Evolutionary conservation across 805 yeast species (phyloP), one percentile per base, ranked within the genome.

Genomic region (Teunomyces tritomae): DNA sequence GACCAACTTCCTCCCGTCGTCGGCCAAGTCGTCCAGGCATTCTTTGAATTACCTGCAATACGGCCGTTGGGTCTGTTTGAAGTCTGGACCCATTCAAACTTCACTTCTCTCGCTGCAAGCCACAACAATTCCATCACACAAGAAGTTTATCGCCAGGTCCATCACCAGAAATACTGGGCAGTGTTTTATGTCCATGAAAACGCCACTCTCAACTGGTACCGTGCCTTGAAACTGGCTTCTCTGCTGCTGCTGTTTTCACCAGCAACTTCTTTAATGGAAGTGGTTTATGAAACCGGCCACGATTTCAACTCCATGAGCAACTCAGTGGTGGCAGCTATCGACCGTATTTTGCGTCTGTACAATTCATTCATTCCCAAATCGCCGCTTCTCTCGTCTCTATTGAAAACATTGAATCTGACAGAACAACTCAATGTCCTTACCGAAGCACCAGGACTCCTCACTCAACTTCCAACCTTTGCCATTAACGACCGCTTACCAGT

Each of bases 261-360:
- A 1, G 48, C 57, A 2, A 43, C 52, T 1, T 51, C 57, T 4
- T 50, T 65, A 26, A 44, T 67, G 39, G 59, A 65, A 28, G 61
- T 55, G 8, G 57, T 59, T 30, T 67, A 57, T 43, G 70, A 67
- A 47, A 63, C 71, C 1, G 71, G 70, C 5, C 53, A 67, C 14
- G 68, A 67, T 50, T 67, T 57, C 49, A 65, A 67, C 50, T 67
- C 67, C 8, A 57, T 67, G 30, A 41, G 51, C 37, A 61, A 59
- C 34, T 60, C 57, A 32, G 49, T 66, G 27, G 40, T 51, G 8
- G 28, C 59, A 5, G 34, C 63, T 8, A 39, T 60, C 26, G 57
- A 53, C 28, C 44, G 27, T 11, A 45, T 65, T 7, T 46, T 56
- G 26, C 41, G 45, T 6, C 55, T 46, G 0, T 67, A 53, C 43